These are phyloP conservation scores for Boletus fagicola DNA, from an alignment of 768 basidiomycete genomes.

Conservation along the genomic window DNA sequence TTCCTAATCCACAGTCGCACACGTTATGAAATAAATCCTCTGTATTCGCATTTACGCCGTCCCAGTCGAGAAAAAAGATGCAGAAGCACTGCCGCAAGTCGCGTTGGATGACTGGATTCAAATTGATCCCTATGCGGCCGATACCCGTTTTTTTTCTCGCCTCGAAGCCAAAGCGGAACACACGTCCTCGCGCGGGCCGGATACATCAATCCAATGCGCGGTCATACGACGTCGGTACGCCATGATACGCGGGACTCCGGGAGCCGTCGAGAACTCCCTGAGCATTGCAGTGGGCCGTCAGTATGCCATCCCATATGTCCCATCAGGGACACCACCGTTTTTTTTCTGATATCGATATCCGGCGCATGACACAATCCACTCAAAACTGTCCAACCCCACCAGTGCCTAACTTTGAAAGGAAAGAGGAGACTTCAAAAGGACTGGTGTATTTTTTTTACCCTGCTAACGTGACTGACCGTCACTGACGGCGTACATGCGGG, in stretches of 20 bases:
- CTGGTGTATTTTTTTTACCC: neutral
- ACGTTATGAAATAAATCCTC: neutral
- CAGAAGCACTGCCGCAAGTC: neutral
- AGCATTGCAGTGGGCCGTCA: neutral
- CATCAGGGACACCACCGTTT: neutral
- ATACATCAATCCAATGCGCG: neutral
- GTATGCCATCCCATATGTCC: neutral
- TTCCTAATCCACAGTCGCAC: neutral
- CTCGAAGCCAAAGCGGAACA: neutral
- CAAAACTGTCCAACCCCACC: neutral
- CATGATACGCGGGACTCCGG: neutral
- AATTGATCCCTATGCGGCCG: constrained; percentile 3
- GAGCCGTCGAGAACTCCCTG: neutral
- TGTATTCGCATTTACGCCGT: constrained; percentile 2
- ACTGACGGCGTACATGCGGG: constrained; percentile 8
- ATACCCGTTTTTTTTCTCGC: neutral
- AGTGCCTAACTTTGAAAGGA: constrained; percentile 4
- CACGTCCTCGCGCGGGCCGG: neutral
- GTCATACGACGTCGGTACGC: neutral
- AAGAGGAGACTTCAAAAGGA: neutral
- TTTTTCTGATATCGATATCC: neutral
- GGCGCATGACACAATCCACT: constrained; percentile 2
- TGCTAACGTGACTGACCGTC: constrained; percentile 24
- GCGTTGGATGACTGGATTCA: neutral
- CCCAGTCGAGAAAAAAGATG: neutral